These are phyloP conservation scores for Neopestalotiopsis rosae DNA, from an alignment of 2,329 filamentous ascomycete genomes.

Conservation along the genomic window DNA sequence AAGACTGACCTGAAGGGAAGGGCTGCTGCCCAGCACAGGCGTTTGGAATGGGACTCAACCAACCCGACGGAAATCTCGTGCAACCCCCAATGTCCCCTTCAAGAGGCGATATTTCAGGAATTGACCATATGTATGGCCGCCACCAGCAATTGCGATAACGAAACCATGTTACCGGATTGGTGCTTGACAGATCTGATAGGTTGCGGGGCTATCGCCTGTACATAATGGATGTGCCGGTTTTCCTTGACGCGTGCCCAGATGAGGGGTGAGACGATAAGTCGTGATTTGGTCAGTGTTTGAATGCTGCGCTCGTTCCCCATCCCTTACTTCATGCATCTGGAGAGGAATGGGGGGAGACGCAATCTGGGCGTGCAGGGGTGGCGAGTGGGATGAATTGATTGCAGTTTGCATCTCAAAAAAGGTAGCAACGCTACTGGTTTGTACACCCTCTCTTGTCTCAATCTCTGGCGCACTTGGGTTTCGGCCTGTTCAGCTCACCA, in stretches of 20 bases:
- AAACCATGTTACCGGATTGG: neutral
- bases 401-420: neutral
- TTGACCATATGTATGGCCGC: neutral
- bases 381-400: conserved; percentile 1
- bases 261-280: neutral
- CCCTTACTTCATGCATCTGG: neutral
- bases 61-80: neutral
- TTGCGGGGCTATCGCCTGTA: neutral
- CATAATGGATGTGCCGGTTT: neutral
- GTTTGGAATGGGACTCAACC: neutral
- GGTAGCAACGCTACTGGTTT: neutral
- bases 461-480: neutral
- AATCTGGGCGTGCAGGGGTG: neutral
- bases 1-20: neutral
- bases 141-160: neutral
- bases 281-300: neutral
- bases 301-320: neutral
- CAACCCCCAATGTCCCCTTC: neutral
- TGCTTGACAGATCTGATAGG: neutral
- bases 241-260: neutral
- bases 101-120: neutral
- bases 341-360: neutral
- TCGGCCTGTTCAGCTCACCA: neutral
- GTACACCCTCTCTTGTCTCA: neutral
- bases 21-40: neutral